phyloP scores from a whole-genome alignment of 78 protist genomes.

The Creolimax fragrantissima region DNA sequence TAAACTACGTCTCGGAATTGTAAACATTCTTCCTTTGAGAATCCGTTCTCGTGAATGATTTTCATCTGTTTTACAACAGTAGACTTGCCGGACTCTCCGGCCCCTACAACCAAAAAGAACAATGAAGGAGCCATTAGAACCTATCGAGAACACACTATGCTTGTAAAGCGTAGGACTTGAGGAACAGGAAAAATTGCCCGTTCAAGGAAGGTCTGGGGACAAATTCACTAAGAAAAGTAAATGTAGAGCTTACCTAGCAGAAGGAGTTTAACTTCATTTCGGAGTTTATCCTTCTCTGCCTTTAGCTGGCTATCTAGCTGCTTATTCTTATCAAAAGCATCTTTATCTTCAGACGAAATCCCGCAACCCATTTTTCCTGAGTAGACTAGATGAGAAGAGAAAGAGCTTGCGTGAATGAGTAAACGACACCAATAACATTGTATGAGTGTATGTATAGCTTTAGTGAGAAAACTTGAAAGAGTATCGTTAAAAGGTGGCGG shows the following conservation, averaged over 20 bases:
- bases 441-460: background rate
- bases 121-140: too few species aligned
- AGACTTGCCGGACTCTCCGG: slow-evolving; percentile 90
- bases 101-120: slow-evolving; percentile 41
- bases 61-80: slow-evolving; percentile 88
- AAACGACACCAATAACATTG: background rate
- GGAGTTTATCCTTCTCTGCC: background rate
- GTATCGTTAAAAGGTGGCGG: background rate
- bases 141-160: background rate
- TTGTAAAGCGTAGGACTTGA: background rate
- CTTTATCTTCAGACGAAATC: slow-evolving; percentile 8
- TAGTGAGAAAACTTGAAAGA: background rate
- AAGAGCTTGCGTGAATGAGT: background rate
- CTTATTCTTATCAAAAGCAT: slow-evolving; percentile 12
- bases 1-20: slow-evolving; percentile 48
- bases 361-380: slow-evolving; percentile 31
- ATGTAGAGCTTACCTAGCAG: slow-evolving; percentile 40
- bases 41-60: slow-evolving; percentile 73
- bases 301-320: slow-evolving; percentile 16
- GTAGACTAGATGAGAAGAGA: background rate
- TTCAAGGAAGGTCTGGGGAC: background rate
- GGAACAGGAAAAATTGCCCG: background rate
- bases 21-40: slow-evolving; percentile 46
- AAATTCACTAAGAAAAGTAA: too few species aligned
- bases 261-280: slow-evolving; percentile 30